Conservation (phyloP, 345 rosid genomes). For the Camelina neglecta region DNA sequence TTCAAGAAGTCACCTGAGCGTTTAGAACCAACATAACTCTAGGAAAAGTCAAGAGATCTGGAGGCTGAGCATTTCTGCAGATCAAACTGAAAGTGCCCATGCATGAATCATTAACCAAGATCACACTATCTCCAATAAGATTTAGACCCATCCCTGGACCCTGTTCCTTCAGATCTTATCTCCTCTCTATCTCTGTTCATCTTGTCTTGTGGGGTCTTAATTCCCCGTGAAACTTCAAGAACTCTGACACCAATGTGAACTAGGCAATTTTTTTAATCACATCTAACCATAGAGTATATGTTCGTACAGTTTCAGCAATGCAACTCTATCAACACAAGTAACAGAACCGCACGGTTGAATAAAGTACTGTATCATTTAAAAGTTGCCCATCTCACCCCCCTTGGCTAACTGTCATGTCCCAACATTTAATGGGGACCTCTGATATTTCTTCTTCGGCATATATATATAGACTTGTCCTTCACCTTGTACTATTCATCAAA, state of each 20-base stretch:
- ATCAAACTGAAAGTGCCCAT: slow-evolving; percentile 37
- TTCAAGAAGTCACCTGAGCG: slow-evolving; percentile 30
- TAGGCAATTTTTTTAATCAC: background rate
- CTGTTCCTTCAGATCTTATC: slow-evolving; percentile 59
- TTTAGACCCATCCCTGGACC: slow-evolving; percentile 59
- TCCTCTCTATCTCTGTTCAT: slow-evolving; percentile 44
- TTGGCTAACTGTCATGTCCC: slow-evolving; percentile 56
- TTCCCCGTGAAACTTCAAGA: slow-evolving; percentile 28
- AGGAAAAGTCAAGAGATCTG: slow-evolving; percentile 24
- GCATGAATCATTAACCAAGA: slow-evolving; percentile 42
- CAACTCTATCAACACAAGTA: slow-evolving; percentile 29
- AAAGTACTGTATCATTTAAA: slow-evolving; percentile 33
- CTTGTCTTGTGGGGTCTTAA: slow-evolving; percentile 69
- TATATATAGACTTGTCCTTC: slow-evolving; percentile 47
- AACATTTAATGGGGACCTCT: slow-evolving; percentile 51
- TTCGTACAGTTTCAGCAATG: slow-evolving; percentile 66
- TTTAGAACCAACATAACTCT: slow-evolving; percentile 18
- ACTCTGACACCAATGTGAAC: slow-evolving; percentile 38
- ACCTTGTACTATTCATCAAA: slow-evolving; percentile 40
- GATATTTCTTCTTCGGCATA: slow-evolving; percentile 33
- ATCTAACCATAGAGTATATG: slow-evolving; percentile 38
- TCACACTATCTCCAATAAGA: slow-evolving; percentile 69
- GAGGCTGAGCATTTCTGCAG: slow-evolving; percentile 19
- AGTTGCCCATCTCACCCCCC: slow-evolving; percentile 37
- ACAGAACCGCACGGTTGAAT: slow-evolving; percentile 50